Base-by-base conservation (phyloP, 768 basidiomycete genomes). In the Hemileccinum rubropunctum region DNA sequence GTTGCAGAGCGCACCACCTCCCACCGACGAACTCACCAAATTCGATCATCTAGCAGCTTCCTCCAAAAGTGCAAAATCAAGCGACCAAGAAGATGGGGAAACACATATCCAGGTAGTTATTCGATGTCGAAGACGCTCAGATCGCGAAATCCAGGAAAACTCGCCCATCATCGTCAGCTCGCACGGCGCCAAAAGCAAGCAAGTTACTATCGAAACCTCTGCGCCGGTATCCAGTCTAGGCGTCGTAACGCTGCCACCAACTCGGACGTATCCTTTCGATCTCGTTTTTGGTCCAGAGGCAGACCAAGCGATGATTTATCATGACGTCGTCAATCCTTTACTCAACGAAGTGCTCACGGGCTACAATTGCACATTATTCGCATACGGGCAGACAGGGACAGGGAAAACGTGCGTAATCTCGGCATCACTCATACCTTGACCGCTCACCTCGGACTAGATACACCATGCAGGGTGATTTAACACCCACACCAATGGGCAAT, bases 341-440 rank as follows among this genome's bases (percentile, higher is more conserved):
- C 74, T 99, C 44, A 84, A 91, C 41, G 91, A 99, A 65, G 95
- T 98, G n/a, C 71, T 98, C 34, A 75, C 80, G 67, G 97, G 97
- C 6, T 99, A 97, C 74, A 98, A 98, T 63, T 98, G 95, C 64
- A 95, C 92, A 0, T 75, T 99, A 18, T 98, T 98, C 70, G 95
- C 95, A 4, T 99, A 99, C 64, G 97, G 97, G 2, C 97, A 98
- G 68, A 98, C 97, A 0, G 97, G 97, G 1, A 98, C 97, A 0
- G 97, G 97, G 18, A 99, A 99, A 74, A 98, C 97, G 92, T 97
- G 66, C 59, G 91, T 74, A 4, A 32, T 30, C 23, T 44, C 23
- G 9, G 38, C n/a, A 42, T 44, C 27, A 30, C 9, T 40, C 23
- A 17, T 50, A 18, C 41, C 15, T 41, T 45, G 1, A 36, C 9